Evolutionary conservation across 179 eudicot genomes (phyloP).

Genomic region (Actinidia arguta): DNA sequence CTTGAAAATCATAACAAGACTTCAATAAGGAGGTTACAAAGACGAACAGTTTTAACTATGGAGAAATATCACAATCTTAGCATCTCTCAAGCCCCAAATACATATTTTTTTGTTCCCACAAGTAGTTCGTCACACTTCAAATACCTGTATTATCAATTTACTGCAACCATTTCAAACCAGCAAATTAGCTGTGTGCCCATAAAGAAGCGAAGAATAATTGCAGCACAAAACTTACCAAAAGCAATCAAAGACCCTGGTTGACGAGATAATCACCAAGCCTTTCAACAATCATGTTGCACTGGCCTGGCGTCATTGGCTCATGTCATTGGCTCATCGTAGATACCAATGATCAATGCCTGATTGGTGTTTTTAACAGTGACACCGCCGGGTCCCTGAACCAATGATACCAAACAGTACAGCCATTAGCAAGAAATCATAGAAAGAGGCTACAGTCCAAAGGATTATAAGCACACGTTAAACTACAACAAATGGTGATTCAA

Average conservation of each 20-base stretch:
- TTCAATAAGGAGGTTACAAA: not conserved
- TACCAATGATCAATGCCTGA: slow-evolving; percentile 41
- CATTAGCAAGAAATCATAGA: not conserved
- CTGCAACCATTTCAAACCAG: slow-evolving; percentile 14
- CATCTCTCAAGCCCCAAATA: slow-evolving; percentile 19
- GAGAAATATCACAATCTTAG: slow-evolving; percentile 3
- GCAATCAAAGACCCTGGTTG: slow-evolving; percentile 39
- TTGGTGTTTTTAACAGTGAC: slow-evolving; percentile 47
- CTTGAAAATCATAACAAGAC: not conserved
- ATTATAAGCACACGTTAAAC: not conserved
- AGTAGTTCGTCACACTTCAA: slow-evolving; percentile 6
- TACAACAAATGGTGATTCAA: not conserved
- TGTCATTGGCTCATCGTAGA: slow-evolving; percentile 54
- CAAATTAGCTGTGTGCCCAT: not conserved
- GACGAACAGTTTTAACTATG: not conserved
- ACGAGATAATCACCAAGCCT: slow-evolving; percentile 54
- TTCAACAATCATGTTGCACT: slow-evolving; percentile 53
- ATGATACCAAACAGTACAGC: not conserved
- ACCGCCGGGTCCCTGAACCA: slow-evolving; percentile 48
- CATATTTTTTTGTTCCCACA: not conserved
- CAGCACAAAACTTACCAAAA: not conserved
- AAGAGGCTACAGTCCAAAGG: not conserved
- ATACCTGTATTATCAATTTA: slow-evolving; percentile 5
- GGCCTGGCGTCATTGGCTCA: too few species aligned
- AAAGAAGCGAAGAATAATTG: not conserved